These are phyloP conservation scores for Debaryomyces castellii DNA, from an alignment of 805 yeast genomes.

Conservation along the genomic window DNA sequence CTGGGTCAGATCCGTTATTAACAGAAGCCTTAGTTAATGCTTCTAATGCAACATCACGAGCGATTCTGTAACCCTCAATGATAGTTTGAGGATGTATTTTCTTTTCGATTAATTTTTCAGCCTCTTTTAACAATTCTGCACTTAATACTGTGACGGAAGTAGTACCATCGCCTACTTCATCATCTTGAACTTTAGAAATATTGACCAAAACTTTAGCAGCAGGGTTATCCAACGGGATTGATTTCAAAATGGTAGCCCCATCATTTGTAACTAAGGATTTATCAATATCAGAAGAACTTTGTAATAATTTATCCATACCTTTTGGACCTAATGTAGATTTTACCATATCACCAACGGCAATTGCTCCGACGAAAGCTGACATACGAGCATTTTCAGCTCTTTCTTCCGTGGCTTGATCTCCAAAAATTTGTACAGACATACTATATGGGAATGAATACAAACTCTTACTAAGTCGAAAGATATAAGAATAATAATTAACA, in stretches of 20 bases:
- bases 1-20: conserved; percentile 61
- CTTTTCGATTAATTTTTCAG: conserved; percentile 86
- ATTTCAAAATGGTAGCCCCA: conserved; percentile 94
- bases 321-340: conserved; percentile 95
- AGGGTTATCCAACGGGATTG: conserved; percentile 94
- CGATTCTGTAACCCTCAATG: conserved; percentile 92
- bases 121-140: conserved; percentile 90
- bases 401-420: conserved; percentile 96
- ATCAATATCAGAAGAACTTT: conserved; percentile 74
- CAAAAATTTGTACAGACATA: conserved; percentile 88
- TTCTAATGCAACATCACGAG: conserved; percentile 75
- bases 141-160: conserved; percentile 90
- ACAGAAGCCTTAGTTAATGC: conserved; percentile 79
- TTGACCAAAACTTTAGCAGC: conserved; percentile 96
- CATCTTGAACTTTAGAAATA: conserved; percentile 93
- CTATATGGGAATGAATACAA: neutral
- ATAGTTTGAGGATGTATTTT: conserved; percentile 98
- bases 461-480: neutral
- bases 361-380: conserved; percentile 97
- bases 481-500: neutral
- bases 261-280: conserved; percentile 87
- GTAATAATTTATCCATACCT: conserved; percentile 96
- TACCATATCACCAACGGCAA: conserved; percentile 97
- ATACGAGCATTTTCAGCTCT: conserved; percentile 97
- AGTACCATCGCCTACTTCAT: conserved; percentile 98